Base-by-base conservation (phyloP, 2,329 filamentous ascomycete genomes). In the Westerdykella sp. region DNA sequence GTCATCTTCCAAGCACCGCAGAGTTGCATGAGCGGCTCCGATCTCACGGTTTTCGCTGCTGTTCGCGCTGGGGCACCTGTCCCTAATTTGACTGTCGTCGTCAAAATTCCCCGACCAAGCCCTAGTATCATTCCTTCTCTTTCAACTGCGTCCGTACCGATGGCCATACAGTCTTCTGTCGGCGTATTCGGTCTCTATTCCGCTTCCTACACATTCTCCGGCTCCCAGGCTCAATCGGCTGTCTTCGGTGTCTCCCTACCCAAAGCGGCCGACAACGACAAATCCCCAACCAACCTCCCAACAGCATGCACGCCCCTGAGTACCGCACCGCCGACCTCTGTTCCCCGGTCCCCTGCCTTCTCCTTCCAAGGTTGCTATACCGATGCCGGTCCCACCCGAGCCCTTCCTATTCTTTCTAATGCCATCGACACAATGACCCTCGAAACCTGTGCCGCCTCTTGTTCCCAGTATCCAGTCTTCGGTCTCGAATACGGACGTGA, bases 1-100 rank as follows among this genome's bases (percentile, higher is more conserved):
- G 62, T 81, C 18, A 64, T 82, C 30, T 65, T 79, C 37, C 78
- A 81, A 58, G 67, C 62, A 15, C 72, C 74, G 1, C 78, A 81
- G 55, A 81, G 77, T 65, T 82, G 79, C 52, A 60, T 80, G 13
- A 44, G 50, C 38, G 43, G 39, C 7, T 53, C 54, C 12, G 45
- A 46, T 14, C 40, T 63, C 21, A 57, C 54, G 7, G 48, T 56
- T 14, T 47, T 55, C 21, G 60, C 60, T 36, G 60, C 56, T 22
- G 49, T 60, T 36, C 56, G 58, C 7, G 51, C 45, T 31, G 42
- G 39, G 11, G 35, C 39, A 21, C 32, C 40, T n/a, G 28, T 41
- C 4, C 51, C 55, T 0, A 57, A 42, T 28, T 44, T 62, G 2
- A 40, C 50, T 21, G 45, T 60, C 6, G 46, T 55, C 14, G 48